These are phyloP conservation scores for Epichloe glyceriae DNA, from an alignment of 2,329 filamentous ascomycete genomes.

Conservation along the genomic window DNA sequence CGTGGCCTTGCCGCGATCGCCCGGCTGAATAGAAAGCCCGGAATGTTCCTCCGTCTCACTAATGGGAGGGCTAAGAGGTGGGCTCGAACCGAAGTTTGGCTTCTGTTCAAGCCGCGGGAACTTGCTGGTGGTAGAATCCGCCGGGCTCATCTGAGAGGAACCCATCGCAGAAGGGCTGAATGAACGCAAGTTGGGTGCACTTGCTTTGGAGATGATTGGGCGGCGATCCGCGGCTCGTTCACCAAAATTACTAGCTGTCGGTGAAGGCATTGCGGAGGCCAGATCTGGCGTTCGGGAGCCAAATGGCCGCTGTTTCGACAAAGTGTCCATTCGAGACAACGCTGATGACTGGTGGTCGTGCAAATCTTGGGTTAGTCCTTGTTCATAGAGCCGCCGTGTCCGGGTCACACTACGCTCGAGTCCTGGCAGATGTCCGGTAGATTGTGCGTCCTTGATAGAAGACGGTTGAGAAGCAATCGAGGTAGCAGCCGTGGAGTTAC, in stretches of 20 bases:
- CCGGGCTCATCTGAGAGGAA: constrained; percentile 25
- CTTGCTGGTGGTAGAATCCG: constrained; percentile 23
- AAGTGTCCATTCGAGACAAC: constrained; percentile 65
- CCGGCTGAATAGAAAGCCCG: constrained; percentile 54
- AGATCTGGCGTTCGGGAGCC: constrained; percentile 38
- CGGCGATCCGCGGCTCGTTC: constrained; percentile 35
- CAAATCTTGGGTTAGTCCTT: constrained; percentile 64
- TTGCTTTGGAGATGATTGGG: constrained; percentile 40
- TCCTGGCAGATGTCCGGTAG: constrained; percentile 25
- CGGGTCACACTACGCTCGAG: constrained; percentile 57
- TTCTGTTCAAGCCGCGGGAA: constrained; percentile 23
- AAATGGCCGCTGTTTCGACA: constrained; percentile 49
- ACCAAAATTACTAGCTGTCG: constrained; percentile 28
- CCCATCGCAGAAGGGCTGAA: constrained; percentile 33
- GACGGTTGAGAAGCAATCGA: constrained; percentile 56
- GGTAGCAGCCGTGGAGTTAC: constrained; percentile 77
- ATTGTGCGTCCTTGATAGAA: constrained; percentile 36
- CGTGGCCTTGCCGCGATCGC: constrained; percentile 71
- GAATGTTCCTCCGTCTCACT: constrained; percentile 60
- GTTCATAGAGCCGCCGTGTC: constrained; percentile 67
- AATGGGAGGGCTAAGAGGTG: constrained; percentile 40
- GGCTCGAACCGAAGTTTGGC: constrained; percentile 19
- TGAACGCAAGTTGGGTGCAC: constrained; percentile 55
- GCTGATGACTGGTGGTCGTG: constrained; percentile 70
- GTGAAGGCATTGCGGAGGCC: constrained; percentile 31